Conservation (phyloP, 768 basidiomycete species). For the Lyophyllum atratum region DNA sequence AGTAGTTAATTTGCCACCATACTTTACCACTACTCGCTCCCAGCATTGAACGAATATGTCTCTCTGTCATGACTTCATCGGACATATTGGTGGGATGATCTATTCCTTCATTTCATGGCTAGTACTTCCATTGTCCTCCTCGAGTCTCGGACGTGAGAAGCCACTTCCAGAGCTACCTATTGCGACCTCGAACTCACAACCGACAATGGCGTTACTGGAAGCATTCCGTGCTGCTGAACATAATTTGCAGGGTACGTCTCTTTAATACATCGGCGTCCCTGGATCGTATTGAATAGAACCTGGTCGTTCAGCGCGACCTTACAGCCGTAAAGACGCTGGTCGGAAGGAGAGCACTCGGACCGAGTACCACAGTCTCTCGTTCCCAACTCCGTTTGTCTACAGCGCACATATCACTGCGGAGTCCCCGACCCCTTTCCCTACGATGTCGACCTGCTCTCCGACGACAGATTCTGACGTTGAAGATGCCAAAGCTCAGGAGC, state of each 20-base stretch:
- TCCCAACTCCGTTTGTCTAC: background rate
- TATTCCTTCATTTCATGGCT: conserved; percentile 16
- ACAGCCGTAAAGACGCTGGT: background rate
- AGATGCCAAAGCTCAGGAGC: background rate
- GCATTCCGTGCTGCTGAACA: conserved; percentile 2
- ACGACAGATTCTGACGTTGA: background rate
- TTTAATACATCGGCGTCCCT: background rate
- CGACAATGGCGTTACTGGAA: conserved; percentile 10
- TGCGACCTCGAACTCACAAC: conserved; percentile 8
- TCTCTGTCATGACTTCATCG: background rate
- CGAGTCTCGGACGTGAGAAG: conserved; percentile 1
- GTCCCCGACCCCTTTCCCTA: background rate
- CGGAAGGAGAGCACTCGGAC: background rate
- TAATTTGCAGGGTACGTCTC: conserved; percentile 1
- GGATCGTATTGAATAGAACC: background rate
- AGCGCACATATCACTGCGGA: background rate
- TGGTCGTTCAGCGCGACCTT: background rate
- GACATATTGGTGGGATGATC: conserved; percentile 5
- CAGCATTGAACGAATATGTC: background rate
- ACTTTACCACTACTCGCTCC: background rate
- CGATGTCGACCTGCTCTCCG: background rate
- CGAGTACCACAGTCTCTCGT: background rate
- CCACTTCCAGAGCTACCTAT: conserved; percentile 11
- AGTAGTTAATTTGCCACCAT: background rate
- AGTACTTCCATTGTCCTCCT: background rate